Evolutionary conservation across 2,329 filamentous ascomycete genomes (phyloP), one percentile per base, ranked within the genome.

Genomic region (Penicillium sp.): DNA sequence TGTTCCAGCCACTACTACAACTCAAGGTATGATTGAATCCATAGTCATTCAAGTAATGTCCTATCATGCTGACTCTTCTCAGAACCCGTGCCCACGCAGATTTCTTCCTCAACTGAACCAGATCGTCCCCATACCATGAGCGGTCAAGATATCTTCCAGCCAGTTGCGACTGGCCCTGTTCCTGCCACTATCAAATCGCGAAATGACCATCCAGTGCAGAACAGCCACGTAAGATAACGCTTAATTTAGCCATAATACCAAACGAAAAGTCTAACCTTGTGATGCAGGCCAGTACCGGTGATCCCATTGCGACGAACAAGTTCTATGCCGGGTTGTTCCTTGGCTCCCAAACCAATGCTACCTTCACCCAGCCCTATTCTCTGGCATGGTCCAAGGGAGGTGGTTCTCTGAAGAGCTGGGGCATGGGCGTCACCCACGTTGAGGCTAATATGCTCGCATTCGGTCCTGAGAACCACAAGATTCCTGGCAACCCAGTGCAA

Each of bases 321-420:
- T 92, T 91, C 70, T 90, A 89, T 63, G 81, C 86, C 62, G 94
- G 94, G 65, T 84, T 94, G 59, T 91, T 91, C 70, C 78, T 97
- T 0, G 88, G 85, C 4, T 80, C 80, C 40, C 91, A 96, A 70
- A 82, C 79, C 4, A 81, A 81, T 7, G 81, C 87, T 0, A 80
- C 86, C 0, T 96, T 87, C 74, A 86, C 88, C 0, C 87, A 91
- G 66, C 92, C 89, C 1, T 92, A 91, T 67, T 82, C 84, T 2
- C 68, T 92, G 16, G 74, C 81, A 16, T 91, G 88, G 87, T 80
- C 81, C 3, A 84, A 82, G 59, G 88, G 88, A 1, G 74, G 75
- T 51, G 86, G 84, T 10, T 76, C 77, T 19, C 79, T 85, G 4
- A 75, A 78, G 44, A 91, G 88, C 68, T 96, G 84, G 80, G 93